Evolutionary conservation across 371 early-diverging fungal species (phyloP).

Genomic region (Lichtheimia ramosa): DNA sequence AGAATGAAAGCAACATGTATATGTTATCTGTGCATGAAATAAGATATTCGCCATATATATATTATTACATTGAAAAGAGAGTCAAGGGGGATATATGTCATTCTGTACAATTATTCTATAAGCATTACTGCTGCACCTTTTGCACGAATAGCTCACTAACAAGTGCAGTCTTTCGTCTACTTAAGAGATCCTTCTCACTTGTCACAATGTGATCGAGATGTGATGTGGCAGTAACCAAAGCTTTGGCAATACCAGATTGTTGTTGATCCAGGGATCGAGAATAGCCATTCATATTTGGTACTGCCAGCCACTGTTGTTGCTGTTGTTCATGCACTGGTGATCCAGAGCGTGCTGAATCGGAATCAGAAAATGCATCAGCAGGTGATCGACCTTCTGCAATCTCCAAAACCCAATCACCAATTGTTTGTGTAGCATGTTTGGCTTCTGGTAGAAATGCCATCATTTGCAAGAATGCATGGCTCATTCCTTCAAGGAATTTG

Average conservation of each 20-base stretch:
- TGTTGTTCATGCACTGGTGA: neutral
- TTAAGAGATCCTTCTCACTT: constrained; percentile 44
- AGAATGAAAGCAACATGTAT: too few species aligned
- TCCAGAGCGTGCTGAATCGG: neutral
- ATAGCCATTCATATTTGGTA: neutral
- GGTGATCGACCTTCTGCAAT: constrained; percentile 13
- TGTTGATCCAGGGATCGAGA: too few species aligned
- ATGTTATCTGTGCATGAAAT: too few species aligned
- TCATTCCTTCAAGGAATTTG: constrained; percentile 85
- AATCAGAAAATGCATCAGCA: neutral
- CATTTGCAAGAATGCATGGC: constrained; percentile 93
- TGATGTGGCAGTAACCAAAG: constrained; percentile 2
- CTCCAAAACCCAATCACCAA: constrained; percentile 71
- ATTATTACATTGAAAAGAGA: too few species aligned
- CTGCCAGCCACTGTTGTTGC: neutral
- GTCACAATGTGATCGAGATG: constrained; percentile 42
- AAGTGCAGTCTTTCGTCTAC: constrained; percentile 38
- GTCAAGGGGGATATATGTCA: too few species aligned
- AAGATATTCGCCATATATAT: too few species aligned
- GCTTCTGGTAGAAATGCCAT: constrained; percentile 84
- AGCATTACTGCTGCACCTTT: neutral
- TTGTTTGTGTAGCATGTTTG: constrained; percentile 59
- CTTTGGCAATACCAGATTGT: too few species aligned
- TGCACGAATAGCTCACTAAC: constrained; percentile 31
- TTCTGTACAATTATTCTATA: too few species aligned